Percentiles rank a stretch among this genome's conserved stretches.
phyloP scores from a whole-genome alignment of 805 yeast species.

The Wickerhamiella sergipiensis region DNA sequence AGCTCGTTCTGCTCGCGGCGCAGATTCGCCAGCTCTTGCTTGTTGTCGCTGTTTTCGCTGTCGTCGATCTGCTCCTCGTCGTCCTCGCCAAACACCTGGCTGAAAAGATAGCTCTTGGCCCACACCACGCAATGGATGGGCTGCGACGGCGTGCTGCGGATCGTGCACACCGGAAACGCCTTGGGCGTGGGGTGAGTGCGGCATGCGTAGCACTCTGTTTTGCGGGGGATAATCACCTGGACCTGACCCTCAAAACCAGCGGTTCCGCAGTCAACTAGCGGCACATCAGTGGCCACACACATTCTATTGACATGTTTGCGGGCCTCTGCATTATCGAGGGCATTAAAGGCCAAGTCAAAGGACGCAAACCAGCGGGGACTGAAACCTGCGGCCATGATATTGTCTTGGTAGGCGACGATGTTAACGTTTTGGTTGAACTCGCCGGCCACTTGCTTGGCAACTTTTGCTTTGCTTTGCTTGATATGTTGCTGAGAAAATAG shows the following conservation, averaged over 20 bases:
- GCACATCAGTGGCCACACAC: constrained; percentile 57
- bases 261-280: constrained; percentile 87
- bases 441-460: constrained; percentile 73
- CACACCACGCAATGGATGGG: constrained; percentile 95
- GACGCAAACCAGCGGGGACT: constrained; percentile 64
- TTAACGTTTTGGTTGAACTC: constrained; percentile 55
- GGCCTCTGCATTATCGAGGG: constrained; percentile 87
- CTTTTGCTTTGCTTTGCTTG: constrained; percentile 71
- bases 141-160: constrained; percentile 89
- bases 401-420: constrained; percentile 69
- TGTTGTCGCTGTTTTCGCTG: constrained; percentile 33
- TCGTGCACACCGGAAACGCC: constrained; percentile 90
- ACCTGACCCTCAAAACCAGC: constrained; percentile 92
- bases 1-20: constrained; percentile 27
- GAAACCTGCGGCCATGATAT: constrained; percentile 70
- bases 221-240: constrained; percentile 74
- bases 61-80: constrained; percentile 52
- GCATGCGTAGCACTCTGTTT: constrained; percentile 90
- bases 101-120: constrained; percentile 86
- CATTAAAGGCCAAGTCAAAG: constrained; percentile 75
- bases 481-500: constrained; percentile 81
- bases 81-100: constrained; percentile 49
- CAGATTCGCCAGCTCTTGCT: constrained; percentile 25
- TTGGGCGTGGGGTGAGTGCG: constrained; percentile 76
- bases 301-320: constrained; percentile 78